Evolutionary conservation across 2,329 filamentous ascomycete species (phyloP), one percentile per base, ranked within the genome.

Genomic region (Penicillium corylophilum): DNA sequence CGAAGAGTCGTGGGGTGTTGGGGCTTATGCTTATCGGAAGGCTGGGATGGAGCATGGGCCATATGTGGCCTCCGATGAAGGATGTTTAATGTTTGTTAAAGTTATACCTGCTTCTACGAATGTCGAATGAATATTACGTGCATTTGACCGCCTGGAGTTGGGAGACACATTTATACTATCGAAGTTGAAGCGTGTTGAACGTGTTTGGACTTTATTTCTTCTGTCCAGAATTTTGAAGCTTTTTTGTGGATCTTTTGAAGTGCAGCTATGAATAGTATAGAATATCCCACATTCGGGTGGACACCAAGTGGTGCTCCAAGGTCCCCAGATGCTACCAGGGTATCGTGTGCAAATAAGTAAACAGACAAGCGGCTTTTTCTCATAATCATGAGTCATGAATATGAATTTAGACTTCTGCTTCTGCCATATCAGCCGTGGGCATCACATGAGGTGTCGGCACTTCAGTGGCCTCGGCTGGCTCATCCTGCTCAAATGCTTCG

Each of bases 41-140:
- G 70, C 71, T 13, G 71, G 70, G 9, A 74, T 73, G 72, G 56
- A 69, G 52, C 70, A 74, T 62, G 73, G 73, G 0, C 72, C 70
- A 12, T 74, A 73, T 51, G 57, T 53, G 48, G 51, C 61, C 22
- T 69, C 65, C 23, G 58, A 64, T 28, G 44, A 63, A 5, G 72
- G 72, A 4, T 76, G 71, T 53, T 59, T 74, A 50, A 70, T 67
- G 64, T 71, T 70, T 48, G 59, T 60, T 10, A 60, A 60, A 40
- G 47, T 54, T n/a, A 23, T 46, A 4, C 53, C 55, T 20, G 46
- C 15, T 36, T 35, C 35, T 38, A 16, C 16, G 4, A 18, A 3
- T 12, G 10, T 13, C 4, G 16, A 38, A 20, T 38, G 35, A 38
- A 4, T 20, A 20, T 38, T 6, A 9, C 2, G 5, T 5, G 16